A percentile compares a stretch with the other conserved stretches of the same genome.
Conservation (phyloP, 495 filamentous ascomycete genomes). For the Massariosphaeria phaeospora region DNA sequence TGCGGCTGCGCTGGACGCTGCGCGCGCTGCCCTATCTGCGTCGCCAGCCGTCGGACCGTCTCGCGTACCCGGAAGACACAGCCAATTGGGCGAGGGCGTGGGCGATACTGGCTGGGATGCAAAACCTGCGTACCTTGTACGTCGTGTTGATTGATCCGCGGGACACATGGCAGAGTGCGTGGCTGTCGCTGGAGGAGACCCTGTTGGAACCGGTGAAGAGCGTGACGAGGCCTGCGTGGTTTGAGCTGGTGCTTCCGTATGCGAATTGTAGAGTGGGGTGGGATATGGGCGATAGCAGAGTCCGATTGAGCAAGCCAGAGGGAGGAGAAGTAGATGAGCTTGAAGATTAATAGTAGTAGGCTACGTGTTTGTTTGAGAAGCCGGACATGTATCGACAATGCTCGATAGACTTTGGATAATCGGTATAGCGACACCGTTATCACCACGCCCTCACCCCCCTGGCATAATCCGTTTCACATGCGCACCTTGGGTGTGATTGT, state of each 20-base stretch:
- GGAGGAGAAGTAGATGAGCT: slow-evolving; percentile 2
- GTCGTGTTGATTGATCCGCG: slow-evolving; percentile 23
- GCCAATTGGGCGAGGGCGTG: slow-evolving; percentile 21
- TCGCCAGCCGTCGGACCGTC: not conserved
- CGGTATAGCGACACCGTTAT: no score
- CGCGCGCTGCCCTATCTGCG: slow-evolving; percentile 26
- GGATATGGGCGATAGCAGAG: slow-evolving; percentile 18
- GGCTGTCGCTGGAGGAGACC: slow-evolving; percentile 13
- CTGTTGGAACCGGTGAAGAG: slow-evolving; percentile 20
- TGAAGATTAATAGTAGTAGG: not conserved
- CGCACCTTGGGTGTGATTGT: no score
- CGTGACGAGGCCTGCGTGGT: slow-evolving; percentile 15
- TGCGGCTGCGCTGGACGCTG: slow-evolving; percentile 25
- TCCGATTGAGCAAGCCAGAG: slow-evolving; percentile 15
- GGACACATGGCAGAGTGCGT: slow-evolving; percentile 19
- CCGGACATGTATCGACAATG: not conserved
- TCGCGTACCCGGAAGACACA: slow-evolving; percentile 30
- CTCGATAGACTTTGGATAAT: not conserved
- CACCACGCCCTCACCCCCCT: no score
- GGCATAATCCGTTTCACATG: no score
- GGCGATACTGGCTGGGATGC: slow-evolving; percentile 18
- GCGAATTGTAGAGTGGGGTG: slow-evolving; percentile 1
- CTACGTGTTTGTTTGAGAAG: no score
- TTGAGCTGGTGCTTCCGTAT: slow-evolving; percentile 29
- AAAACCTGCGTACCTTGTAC: slow-evolving; percentile 15